A percentile compares a stretch with the other conserved stretches of the same genome.
Conservation (phyloP, 352 stramenopile genomes). For the Elongisporangium undulatum region DNA sequence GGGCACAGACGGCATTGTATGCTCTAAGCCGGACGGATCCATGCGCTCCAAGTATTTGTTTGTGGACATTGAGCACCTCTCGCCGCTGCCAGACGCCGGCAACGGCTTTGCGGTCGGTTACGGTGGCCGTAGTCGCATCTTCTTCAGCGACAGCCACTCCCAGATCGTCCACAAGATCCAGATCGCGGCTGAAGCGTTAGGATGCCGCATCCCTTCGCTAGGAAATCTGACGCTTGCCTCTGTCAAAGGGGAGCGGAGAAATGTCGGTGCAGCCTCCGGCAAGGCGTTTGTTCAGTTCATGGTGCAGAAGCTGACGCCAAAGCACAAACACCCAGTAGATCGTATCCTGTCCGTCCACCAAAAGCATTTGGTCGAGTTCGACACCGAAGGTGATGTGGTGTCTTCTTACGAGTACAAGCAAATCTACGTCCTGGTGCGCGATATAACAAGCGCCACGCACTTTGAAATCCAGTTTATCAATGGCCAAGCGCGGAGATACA, state of each 20-base stretch:
- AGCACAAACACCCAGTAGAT: conserved; percentile 41
- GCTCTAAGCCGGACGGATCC: conserved; percentile 28
- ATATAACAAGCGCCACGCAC: conserved; percentile 28
- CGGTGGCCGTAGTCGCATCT: conserved; percentile 55
- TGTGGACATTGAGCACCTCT: conserved; percentile 76
- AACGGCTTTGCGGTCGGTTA: conserved; percentile 70
- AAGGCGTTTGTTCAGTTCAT: conserved; percentile 69
- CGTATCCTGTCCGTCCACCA: conserved; percentile 66
- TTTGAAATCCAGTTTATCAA: conserved; percentile 80
- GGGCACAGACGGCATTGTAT: conserved; percentile 49
- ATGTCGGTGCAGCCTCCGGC: conserved; percentile 39
- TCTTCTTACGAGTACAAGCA: conserved; percentile 57
- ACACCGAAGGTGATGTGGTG: conserved; percentile 42
- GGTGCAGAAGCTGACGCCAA: conserved; percentile 63
- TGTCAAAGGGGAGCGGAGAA: conserved; percentile 39
- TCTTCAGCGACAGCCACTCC: conserved; percentile 60
- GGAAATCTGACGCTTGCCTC: conserved; percentile 29
- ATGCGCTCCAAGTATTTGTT: conserved; percentile 77
- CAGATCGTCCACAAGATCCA: conserved; percentile 56
- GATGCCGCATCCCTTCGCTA: conserved; percentile 39
- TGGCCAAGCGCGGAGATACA: conserved; percentile 53
- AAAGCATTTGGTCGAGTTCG: conserved; percentile 65
- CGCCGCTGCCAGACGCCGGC: conserved; percentile 40
- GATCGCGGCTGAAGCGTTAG: conserved; percentile 47
- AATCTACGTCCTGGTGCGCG: conserved; percentile 69